Percentiles rank a stretch among this genome's conserved stretches.
These are phyloP conservation scores for Leavenworthia alabamica DNA, from an alignment of 345 rosid species.

Conservation along the genomic window DNA sequence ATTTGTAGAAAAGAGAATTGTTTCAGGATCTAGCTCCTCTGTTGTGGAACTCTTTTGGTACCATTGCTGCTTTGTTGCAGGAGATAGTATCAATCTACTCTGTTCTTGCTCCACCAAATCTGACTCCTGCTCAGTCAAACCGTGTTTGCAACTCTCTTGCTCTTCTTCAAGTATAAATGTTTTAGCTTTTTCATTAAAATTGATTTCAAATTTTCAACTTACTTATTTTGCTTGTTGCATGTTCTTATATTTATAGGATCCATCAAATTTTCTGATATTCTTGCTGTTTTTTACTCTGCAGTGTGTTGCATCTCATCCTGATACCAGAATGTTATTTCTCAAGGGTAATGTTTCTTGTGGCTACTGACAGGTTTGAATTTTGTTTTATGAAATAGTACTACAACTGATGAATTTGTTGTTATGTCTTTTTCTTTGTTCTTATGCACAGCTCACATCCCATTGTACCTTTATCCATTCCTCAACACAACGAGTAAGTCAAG, in stretches of 20 bases:
- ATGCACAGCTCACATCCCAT: slow-evolving; percentile 85
- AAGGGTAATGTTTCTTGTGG: slow-evolving; percentile 51
- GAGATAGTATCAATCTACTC: slow-evolving; percentile 96
- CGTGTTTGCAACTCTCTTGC: slow-evolving; percentile 98
- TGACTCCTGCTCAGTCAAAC: slow-evolving; percentile 86
- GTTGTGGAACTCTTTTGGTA: slow-evolving; percentile 49
- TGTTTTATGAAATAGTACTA: background rate
- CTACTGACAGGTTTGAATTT: background rate
- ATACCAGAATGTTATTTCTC: slow-evolving; percentile 87
- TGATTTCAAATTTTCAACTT: too few species aligned
- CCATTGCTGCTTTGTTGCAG: slow-evolving; percentile 46
- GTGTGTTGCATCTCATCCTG: slow-evolving; percentile 99
- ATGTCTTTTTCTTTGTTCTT: background rate
- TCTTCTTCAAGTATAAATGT: slow-evolving; percentile 78
- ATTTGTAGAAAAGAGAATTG: slow-evolving; percentile 72
- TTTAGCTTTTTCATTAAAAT: background rate
- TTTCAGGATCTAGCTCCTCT: slow-evolving; percentile 97
- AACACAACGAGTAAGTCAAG: slow-evolving; percentile 94
- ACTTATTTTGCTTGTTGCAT: background rate
- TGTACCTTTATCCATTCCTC: slow-evolving; percentile 90
- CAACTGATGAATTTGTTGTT: background rate
- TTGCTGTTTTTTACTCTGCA: slow-evolving; percentile 36
- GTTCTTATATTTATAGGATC: background rate
- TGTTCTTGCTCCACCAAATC: slow-evolving; percentile 85
- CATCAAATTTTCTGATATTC: slow-evolving; percentile 12